phyloP scores from a whole-genome alignment of 2,329 filamentous ascomycete species.

The Akanthomyces uredinophilus region DNA sequence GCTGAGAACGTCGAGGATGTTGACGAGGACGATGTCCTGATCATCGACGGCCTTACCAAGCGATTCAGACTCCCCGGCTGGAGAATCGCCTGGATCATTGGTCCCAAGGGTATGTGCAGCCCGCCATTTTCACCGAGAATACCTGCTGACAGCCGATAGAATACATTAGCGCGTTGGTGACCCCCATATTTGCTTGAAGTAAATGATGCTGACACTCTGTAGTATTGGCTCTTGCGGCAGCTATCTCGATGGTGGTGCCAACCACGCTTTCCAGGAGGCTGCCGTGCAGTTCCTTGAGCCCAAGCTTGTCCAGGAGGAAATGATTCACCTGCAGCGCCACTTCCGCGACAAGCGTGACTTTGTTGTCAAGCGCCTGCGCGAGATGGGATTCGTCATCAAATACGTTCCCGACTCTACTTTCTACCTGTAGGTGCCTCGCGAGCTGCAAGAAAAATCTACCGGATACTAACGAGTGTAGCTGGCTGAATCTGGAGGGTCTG shows the following conservation, averaged over 20 bases:
- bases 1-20: slow-evolving; percentile 89
- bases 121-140: not conserved
- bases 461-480: slow-evolving; percentile 25
- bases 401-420: slow-evolving; percentile 88
- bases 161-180: slow-evolving; percentile 73
- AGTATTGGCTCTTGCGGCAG: slow-evolving; percentile 83
- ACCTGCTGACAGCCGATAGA: slow-evolving; percentile 41
- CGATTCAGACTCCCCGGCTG: slow-evolving; percentile 93
- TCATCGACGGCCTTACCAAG: slow-evolving; percentile 95
- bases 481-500: slow-evolving; percentile 60
- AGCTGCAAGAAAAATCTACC: not conserved
- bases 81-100: slow-evolving; percentile 94
- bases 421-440: slow-evolving; percentile 63
- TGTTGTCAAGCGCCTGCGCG: slow-evolving; percentile 69
- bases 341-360: slow-evolving; percentile 92
- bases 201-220: slow-evolving; percentile 17
- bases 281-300: slow-evolving; percentile 93
- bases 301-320: slow-evolving; percentile 71
- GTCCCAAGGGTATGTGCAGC: slow-evolving; percentile 60
- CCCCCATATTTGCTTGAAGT: not conserved
- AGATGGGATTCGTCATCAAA: slow-evolving; percentile 83
- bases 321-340: slow-evolving; percentile 82
- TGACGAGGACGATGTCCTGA: slow-evolving; percentile 82
- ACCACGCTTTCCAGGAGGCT: slow-evolving; percentile 92
- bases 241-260: slow-evolving; percentile 91